Evolutionary conservation across 495 filamentous ascomycete genomes (phyloP).

Genomic region (Podospora conica): DNA sequence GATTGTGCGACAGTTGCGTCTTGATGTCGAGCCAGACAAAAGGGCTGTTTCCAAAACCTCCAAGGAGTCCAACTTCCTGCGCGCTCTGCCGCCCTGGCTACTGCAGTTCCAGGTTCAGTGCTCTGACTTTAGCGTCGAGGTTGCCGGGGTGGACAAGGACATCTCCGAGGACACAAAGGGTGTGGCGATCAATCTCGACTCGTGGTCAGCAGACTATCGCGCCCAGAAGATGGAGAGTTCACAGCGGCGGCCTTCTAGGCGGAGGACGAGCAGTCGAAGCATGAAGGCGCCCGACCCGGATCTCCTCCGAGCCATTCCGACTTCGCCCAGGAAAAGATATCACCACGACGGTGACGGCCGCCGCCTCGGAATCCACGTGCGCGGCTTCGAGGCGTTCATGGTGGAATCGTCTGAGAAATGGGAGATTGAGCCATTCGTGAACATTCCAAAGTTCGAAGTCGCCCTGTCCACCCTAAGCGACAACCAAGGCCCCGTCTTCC

Average conservation of each 20-base stretch:
- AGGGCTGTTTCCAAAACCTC: conserved; percentile 41
- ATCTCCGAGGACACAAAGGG: conserved; percentile 76
- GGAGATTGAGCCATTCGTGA: conserved; percentile 80
- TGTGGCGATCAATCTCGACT: conserved; percentile 77
- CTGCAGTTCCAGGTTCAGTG: conserved; percentile 77
- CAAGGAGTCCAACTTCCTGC: conserved; percentile 59
- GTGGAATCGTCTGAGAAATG: conserved; percentile 79
- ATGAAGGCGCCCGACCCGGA: conserved; percentile 52
- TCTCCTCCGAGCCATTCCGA: conserved; percentile 50
- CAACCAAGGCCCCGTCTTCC: conserved; percentile 75
- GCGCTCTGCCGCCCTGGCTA: conserved; percentile 77
- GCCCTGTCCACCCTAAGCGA: conserved; percentile 80
- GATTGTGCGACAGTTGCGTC: conserved; percentile 73
- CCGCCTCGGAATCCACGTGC: conserved; percentile 69
- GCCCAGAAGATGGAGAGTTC: conserved; percentile 63
- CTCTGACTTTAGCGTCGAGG: conserved; percentile 80
- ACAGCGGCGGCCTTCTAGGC: conserved; percentile 44
- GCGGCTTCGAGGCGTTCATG: conserved; percentile 81
- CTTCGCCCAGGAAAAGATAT: conserved; percentile 52
- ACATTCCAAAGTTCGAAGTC: conserved; percentile 80
- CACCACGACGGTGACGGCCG: conserved; percentile 70
- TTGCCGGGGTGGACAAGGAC: conserved; percentile 78
- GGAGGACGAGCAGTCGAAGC: conserved; percentile 54
- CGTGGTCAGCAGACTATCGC: conserved; percentile 86
- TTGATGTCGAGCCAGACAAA: conserved; percentile 56